Evolutionary conservation across 2,329 filamentous ascomycete genomes (phyloP).

Genomic region (Apiospora koreana): DNA sequence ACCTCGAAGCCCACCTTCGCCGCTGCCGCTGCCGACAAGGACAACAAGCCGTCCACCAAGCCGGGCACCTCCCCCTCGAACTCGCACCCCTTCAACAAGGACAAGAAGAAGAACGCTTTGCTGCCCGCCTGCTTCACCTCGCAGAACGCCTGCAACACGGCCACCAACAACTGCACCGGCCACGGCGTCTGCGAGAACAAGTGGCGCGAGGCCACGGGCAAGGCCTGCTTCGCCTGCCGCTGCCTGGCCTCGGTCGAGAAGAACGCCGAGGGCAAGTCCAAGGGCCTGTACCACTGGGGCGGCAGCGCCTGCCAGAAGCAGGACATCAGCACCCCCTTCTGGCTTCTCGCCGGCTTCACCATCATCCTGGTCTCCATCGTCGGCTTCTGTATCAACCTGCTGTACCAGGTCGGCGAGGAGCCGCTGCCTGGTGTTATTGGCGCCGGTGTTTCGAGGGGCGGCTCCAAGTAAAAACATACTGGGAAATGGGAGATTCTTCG

Average conservation of each 20-base stretch:
- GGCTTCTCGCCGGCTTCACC: constrained; percentile 77
- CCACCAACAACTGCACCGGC: constrained; percentile 78
- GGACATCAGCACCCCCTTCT: constrained; percentile 87
- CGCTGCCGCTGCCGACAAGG: constrained; percentile 19
- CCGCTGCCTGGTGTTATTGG: constrained; percentile 92
- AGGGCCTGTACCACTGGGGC: constrained; percentile 70
- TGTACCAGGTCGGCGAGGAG: constrained; percentile 83
- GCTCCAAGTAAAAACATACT: constrained; percentile 64
- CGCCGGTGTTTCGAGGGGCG: constrained; percentile 76
- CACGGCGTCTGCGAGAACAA: constrained; percentile 77
- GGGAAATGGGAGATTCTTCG: too few relatives aligned
- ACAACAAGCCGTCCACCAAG: constrained; percentile 32
- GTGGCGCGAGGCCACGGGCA: constrained; percentile 43
- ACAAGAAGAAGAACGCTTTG: constrained; percentile 30
- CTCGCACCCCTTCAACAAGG: constrained; percentile 19
- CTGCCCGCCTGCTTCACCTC: constrained; percentile 77
- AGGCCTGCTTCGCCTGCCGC: constrained; percentile 74
- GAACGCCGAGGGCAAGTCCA: constrained; percentile 44
- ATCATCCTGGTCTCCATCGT: constrained; percentile 70
- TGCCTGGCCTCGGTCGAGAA: constrained; percentile 64
- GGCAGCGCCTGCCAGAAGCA: constrained; percentile 87
- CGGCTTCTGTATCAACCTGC: constrained; percentile 70
- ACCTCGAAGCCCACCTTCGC: constrained; percentile 19
- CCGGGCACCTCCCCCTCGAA: constrained; percentile 32
- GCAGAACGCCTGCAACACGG: constrained; percentile 64